These are phyloP conservation scores for Thalassiosira profunda DNA, from an alignment of 108 stramenopile genomes.

Conservation along the genomic window DNA sequence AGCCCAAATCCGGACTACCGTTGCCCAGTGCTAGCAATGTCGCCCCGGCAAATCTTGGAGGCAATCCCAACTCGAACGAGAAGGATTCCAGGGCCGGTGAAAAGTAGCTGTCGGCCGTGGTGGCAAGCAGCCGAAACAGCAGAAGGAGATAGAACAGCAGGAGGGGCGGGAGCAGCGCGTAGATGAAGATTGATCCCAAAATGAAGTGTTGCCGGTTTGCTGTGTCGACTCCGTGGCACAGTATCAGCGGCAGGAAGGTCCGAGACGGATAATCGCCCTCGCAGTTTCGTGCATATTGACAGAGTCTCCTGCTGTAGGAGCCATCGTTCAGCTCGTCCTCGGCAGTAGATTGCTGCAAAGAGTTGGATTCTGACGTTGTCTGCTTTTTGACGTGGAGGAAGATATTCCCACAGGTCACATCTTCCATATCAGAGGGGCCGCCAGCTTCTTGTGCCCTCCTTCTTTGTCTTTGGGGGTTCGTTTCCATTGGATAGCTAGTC, in stretches of 20 bases:
- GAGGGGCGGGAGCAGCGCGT: slow-evolving; percentile 11
- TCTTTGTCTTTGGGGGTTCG: background rate
- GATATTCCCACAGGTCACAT: background rate
- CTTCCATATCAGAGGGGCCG: background rate
- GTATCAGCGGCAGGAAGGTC: slow-evolving; percentile 23
- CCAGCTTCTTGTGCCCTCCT: background rate
- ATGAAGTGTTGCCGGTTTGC: background rate
- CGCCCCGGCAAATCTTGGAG: slow-evolving; percentile 83
- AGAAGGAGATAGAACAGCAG: slow-evolving; percentile 35
- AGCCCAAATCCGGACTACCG: slow-evolving; percentile 82
- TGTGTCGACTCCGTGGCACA: slow-evolving; percentile 20
- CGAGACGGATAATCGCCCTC: slow-evolving; percentile 28
- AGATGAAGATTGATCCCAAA: slow-evolving; percentile 1
- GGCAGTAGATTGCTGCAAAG: background rate
- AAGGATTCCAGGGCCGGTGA: slow-evolving; percentile 73
- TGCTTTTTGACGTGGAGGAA: background rate
- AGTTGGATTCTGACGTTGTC: background rate
- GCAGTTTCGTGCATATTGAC: slow-evolving; percentile 26
- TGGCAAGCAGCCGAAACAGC: slow-evolving; percentile 64
- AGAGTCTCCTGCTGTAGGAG: slow-evolving; percentile 4
- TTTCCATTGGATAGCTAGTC: background rate
- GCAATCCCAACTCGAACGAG: slow-evolving; percentile 53
- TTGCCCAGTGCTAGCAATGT: slow-evolving; percentile 85
- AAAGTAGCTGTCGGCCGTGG: slow-evolving; percentile 85
- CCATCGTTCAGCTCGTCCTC: background rate